Evolutionary conservation across 345 rosid species (phyloP), one percentile per base, ranked within the genome.

Genomic region (Lepidium didymum): DNA sequence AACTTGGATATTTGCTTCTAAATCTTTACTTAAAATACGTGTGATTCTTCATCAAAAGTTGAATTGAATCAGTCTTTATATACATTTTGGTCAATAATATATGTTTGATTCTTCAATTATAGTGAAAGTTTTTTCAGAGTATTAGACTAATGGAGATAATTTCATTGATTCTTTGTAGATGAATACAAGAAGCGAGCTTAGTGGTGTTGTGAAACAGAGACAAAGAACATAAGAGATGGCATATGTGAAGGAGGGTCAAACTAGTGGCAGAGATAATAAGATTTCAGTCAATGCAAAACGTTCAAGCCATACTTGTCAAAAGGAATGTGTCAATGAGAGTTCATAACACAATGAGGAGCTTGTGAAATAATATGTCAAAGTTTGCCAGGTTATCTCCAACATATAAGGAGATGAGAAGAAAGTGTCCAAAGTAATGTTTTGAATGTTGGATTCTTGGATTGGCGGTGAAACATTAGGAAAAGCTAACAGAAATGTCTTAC

Each of bases 361-460:
- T 38, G 80, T 93, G 62, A 90, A 72, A 77, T 81, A n/a, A 88
- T 74, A 93, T 93, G 96, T 85, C 94, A 0, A 76, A 81, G 70
- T n/a, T 74, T 92, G 82, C 93, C 97, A 1, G 73, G 73, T 71
- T 90, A 84, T 79, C 91, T 88, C 64, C 91, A 86, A 81, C 78
- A 67, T 15, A 18, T 79, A 56, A 88, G 85, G 42, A 81, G 45
- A 47, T 76, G 72, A 35, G 68, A 67, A 52, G 87, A 81, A 51
- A 77, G 74, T 11, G 12, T 67, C 8, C 83, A 84, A 45, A 91
- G 77, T 53, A 87, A 85, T 69, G 92, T 83, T 64, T 69, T 90
- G 79, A 87, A 85, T 81, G 81, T 90, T 37, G 97, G 98, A 50
- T 97, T 93, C 73, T 75, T 93, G 75, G 98, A 93, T 73, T 88